A percentile compares a stretch with the other conserved stretches of the same genome.
Evolutionary conservation across 2,329 filamentous ascomycete genomes (phyloP).

Genomic region (Phyllosticta citrichinensis): DNA sequence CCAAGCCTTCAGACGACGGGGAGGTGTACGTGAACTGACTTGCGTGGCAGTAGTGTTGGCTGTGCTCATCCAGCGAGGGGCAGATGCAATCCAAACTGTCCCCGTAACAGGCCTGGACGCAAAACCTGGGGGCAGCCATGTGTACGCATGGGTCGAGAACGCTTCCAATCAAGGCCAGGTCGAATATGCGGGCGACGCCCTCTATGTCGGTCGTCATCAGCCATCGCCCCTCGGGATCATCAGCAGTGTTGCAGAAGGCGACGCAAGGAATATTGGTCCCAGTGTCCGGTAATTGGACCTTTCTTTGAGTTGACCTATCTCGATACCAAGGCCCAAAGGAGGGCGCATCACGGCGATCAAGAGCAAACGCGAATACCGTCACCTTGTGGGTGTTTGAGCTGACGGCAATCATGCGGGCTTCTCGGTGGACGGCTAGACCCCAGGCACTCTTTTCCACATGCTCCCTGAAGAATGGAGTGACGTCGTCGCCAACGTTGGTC

Average conservation of each 20-base stretch:
- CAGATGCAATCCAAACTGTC: neutral
- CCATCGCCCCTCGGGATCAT: slow-evolving; percentile 46
- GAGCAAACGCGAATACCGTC: slow-evolving; percentile 49
- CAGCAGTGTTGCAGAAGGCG: slow-evolving; percentile 47
- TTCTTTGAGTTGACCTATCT: neutral
- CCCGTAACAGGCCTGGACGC: neutral
- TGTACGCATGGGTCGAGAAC: neutral
- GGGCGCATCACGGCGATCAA: slow-evolving; percentile 23
- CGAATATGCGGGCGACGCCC: slow-evolving; percentile 41
- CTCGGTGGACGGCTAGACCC: slow-evolving; percentile 74
- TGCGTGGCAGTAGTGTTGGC: slow-evolving; percentile 1
- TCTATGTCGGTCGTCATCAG: slow-evolving; percentile 48
- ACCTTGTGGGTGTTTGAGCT: slow-evolving; percentile 61
- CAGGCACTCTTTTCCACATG: slow-evolving; percentile 75
- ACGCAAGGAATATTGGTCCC: slow-evolving; percentile 47
- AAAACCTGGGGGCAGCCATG: neutral
- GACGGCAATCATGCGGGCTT: slow-evolving; percentile 77
- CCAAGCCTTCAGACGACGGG: neutral
- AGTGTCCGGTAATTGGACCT: neutral
- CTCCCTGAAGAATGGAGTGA: slow-evolving; percentile 56
- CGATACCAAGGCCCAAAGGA: neutral
- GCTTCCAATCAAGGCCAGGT: slow-evolving; percentile 20
- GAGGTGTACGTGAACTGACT: slow-evolving; percentile 1
- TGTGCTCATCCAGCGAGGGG: neutral
- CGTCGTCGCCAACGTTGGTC: slow-evolving; percentile 31